Evolutionary conservation across 768 basidiomycete genomes (phyloP).

Genomic region (Podaxis sp.): DNA sequence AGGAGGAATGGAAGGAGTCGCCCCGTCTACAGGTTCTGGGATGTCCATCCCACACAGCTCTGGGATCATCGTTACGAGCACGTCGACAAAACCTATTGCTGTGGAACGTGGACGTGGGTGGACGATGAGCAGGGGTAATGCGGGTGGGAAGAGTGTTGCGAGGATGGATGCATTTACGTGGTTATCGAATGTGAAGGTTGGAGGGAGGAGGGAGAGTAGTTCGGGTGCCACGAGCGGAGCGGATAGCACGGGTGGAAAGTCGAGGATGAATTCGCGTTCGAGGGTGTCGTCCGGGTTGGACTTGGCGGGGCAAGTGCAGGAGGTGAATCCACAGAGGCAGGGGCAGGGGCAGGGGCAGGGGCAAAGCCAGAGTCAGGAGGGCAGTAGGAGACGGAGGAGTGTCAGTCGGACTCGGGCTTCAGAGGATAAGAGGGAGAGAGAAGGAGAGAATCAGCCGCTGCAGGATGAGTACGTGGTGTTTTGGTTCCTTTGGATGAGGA

Average conservation of each 20-base stretch:
- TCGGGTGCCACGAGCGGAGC: conserved; percentile 48
- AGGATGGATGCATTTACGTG: conserved; percentile 67
- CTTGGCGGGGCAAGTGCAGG: neutral
- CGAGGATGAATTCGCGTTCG: conserved; percentile 25
- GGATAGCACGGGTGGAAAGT: conserved; percentile 43
- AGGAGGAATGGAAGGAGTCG: too few species aligned
- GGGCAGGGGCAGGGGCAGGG: conserved; percentile 9
- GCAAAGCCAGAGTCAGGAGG: conserved; percentile 15
- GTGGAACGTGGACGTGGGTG: conserved; percentile 19
- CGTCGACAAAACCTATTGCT: neutral
- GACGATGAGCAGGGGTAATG: conserved; percentile 46
- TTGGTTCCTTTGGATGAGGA: neutral
- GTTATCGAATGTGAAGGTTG: conserved; percentile 70
- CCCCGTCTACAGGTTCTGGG: neutral
- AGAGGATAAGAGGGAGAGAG: conserved; percentile 33
- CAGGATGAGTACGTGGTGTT: conserved; percentile 63
- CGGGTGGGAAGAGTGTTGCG: conserved; percentile 43
- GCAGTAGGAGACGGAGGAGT: conserved; percentile 36
- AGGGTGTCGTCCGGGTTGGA: conserved; percentile 9
- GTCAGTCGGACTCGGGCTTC: conserved; percentile 35
- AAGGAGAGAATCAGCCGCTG: conserved; percentile 40
- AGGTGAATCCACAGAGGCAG: neutral
- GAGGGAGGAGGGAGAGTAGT: conserved; percentile 49
- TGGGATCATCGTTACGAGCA: neutral
- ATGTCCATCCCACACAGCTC: neutral